phyloP scores from a whole-genome alignment of 495 filamentous ascomycete species.

The Podospora appendiculata region DNA sequence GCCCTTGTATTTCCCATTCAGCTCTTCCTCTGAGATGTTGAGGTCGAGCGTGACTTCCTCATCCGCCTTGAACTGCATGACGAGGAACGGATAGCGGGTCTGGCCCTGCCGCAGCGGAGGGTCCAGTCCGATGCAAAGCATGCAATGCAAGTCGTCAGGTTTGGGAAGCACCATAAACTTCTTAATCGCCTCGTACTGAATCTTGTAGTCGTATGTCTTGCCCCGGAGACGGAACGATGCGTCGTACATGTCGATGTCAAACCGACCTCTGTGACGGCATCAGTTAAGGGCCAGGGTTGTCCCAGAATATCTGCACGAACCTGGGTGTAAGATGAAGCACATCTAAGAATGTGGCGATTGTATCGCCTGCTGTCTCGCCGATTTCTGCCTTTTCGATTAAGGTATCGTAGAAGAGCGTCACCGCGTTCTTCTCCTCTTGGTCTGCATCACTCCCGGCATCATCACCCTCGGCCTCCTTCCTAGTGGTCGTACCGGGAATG shows the following conservation, averaged over 20 bases:
- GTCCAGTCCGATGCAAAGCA: constrained; percentile 93
- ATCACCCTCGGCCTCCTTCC: constrained; percentile 76
- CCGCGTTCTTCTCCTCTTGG: constrained; percentile 82
- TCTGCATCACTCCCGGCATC: constrained; percentile 60
- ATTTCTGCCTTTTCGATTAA: constrained; percentile 99
- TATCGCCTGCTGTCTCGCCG: constrained; percentile 94
- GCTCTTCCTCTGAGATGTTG: constrained; percentile 85
- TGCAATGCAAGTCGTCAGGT: constrained; percentile 88
- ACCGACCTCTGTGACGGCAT: constrained; percentile 70
- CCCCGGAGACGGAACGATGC: constrained; percentile 93
- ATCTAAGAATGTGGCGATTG: constrained; percentile 94
- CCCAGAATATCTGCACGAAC: constrained; percentile 36
- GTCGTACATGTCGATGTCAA: constrained; percentile 99
- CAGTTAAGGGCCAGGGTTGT: constrained; percentile 9
- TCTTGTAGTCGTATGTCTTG: constrained; percentile 99
- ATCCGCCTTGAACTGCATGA: constrained; percentile 98
- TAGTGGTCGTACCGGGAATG: constrained; percentile 83
- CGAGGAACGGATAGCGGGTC: constrained; percentile 95
- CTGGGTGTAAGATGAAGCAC: constrained; percentile 95
- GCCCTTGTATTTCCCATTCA: constrained; percentile 81
- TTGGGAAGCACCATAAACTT: constrained; percentile 98
- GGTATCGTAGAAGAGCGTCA: constrained; percentile 91
- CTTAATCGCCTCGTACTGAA: constrained; percentile 94
- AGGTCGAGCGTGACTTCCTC: constrained; percentile 95
- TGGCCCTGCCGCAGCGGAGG: constrained; percentile 96